Evolutionary conservation across 352 stramenopile genomes (phyloP).

Genomic region (Phytophthora sp.): DNA sequence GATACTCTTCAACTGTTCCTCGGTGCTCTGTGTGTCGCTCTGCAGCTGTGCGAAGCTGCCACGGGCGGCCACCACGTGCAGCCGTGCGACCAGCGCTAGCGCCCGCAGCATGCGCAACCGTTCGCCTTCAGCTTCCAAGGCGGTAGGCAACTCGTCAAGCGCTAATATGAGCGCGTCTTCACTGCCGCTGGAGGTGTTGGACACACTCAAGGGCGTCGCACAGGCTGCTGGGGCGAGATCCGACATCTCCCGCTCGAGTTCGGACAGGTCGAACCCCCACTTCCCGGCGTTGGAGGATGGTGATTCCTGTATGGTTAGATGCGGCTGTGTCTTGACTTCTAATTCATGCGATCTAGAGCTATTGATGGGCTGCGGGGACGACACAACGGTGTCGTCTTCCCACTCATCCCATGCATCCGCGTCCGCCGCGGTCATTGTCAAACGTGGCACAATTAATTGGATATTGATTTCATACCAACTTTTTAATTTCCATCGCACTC

Average conservation of each 20-base stretch:
- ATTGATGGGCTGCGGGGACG: neutral
- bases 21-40: conserved; percentile 1
- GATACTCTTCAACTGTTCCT: conserved; percentile 15
- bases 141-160: conserved; percentile 4
- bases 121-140: conserved; percentile 7
- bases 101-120: conserved; percentile 38
- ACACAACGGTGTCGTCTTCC: conserved; percentile 37
- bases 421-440: conserved; percentile 22
- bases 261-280: conserved; percentile 46
- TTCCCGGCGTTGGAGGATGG: conserved; percentile 12
- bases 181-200: neutral
- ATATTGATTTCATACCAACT: too few relatives aligned
- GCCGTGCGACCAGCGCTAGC: conserved; percentile 47
- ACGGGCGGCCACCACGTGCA: conserved; percentile 41
- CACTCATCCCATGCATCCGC: conserved; percentile 57
- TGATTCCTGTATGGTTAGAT: conserved; percentile 2
- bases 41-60: conserved; percentile 32
- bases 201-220: conserved; percentile 4
- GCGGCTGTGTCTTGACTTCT: conserved; percentile 17
- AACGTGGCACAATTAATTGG: too few relatives aligned
- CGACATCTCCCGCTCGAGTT: conserved; percentile 50
- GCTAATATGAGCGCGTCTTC: conserved; percentile 23
- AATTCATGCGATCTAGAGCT: neutral
- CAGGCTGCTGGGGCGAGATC: conserved; percentile 27
- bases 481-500: too few relatives aligned